Evolutionary conservation across 441 rosid species (phyloP).

Genomic region (Populus hybrid): DNA sequence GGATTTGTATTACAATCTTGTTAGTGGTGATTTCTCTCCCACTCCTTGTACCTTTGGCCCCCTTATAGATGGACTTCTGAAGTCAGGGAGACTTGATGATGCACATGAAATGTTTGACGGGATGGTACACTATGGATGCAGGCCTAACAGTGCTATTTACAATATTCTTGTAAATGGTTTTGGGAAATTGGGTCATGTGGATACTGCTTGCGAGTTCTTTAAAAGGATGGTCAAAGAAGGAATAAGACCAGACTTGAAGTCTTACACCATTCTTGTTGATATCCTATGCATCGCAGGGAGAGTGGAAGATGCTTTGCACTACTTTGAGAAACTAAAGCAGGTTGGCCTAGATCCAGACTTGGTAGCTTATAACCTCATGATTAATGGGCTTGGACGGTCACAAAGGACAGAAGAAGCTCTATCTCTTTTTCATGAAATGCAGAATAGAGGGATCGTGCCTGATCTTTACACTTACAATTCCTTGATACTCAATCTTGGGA

Average conservation of each 20-base stretch:
- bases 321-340: slow-evolving; percentile 65
- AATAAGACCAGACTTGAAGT: slow-evolving; percentile 81
- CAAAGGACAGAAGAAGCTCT: slow-evolving; percentile 67
- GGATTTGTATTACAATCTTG: slow-evolving; percentile 65
- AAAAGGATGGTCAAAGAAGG: slow-evolving; percentile 74
- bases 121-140: slow-evolving; percentile 75
- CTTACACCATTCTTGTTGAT: slow-evolving; percentile 76
- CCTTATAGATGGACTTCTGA: slow-evolving; percentile 71
- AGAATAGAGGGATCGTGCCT: slow-evolving; percentile 51
- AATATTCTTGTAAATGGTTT: slow-evolving; percentile 83
- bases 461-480: slow-evolving; percentile 88
- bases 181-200: slow-evolving; percentile 76
- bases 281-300: slow-evolving; percentile 63
- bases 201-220: slow-evolving; percentile 60
- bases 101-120: slow-evolving; percentile 71
- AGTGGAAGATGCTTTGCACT: slow-evolving; percentile 71
- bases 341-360: slow-evolving; percentile 64
- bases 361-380: slow-evolving; percentile 71
- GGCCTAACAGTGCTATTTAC: slow-evolving; percentile 79
- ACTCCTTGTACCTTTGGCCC: slow-evolving; percentile 88
- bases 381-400: slow-evolving; percentile 79
- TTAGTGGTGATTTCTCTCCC: slow-evolving; percentile 71
- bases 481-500: slow-evolving; percentile 65
- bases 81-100: slow-evolving; percentile 59
- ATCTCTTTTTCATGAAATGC: slow-evolving; percentile 67